Base-by-base conservation (phyloP, 2,329 filamentous ascomycete genomes). In the Fusarium sp. region DNA sequence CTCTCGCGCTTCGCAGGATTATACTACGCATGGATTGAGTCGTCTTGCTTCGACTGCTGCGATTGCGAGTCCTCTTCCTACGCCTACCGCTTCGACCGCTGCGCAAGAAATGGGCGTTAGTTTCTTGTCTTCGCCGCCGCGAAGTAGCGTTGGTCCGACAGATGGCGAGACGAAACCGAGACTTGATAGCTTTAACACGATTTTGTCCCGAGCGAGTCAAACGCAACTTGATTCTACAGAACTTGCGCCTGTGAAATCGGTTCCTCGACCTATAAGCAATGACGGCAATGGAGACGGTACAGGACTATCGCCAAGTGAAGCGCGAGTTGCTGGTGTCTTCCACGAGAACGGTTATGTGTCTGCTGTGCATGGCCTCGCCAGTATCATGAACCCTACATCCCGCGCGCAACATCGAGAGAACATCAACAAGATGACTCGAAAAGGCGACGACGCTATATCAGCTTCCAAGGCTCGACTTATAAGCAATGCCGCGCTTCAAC, bases 261-360 rank as follows among this genome's bases (percentile, higher is more conserved):
- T 73, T 1, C 62, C 70, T 25, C 74, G 74, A 2, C 74, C 74
- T 18, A 75, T 76, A 27, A 76, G 74, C 55, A 76, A 76, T 49
- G 74, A 76, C 25, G 74, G 74, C 12, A 76, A 76, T 30, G 74
- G 74, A n/a, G 74, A 76, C 20, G 74, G 74, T 2, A 75, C 66
- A 7, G 73, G 75, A 8, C 47, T 80, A 5, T 80, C 79, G 0
- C 78, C 79, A 12, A 77, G 76, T 14, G 79, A 80, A 66, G 79
- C 78, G 2, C 75, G 76, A 42, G 76, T 80, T 24, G 79, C 79
- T 2, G 79, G 79, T 16, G 77, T 79, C 0, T 79, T 79, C 40
- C 77, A 79, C 29, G 75, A 80, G 44, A 75, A 79, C 50, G 79
- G 79, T 2, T 77, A 75, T 43, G 76, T 80, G 8, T 79, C 78